These are phyloP conservation scores for Emydomyces testavorans DNA, from an alignment of 2,329 filamentous ascomycete genomes.

Conservation along the genomic window DNA sequence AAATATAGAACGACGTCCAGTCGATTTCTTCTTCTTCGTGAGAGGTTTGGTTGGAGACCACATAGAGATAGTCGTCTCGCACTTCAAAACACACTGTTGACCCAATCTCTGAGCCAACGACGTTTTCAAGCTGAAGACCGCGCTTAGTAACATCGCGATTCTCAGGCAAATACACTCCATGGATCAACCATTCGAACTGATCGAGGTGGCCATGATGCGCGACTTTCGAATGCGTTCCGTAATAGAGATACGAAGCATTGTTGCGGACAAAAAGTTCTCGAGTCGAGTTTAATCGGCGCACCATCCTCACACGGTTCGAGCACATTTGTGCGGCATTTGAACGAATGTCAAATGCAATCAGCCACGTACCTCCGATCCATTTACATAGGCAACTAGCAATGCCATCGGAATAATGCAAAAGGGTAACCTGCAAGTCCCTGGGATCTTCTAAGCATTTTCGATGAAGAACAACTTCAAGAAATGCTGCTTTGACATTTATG, in stretches of 20 bases:
- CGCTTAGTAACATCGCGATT: constrained; percentile 34
- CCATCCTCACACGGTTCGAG: constrained; percentile 33
- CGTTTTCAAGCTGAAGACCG: constrained; percentile 43
- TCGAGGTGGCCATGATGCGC: constrained; percentile 41
- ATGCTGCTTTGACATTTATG: constrained; percentile 37
- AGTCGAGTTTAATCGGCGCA: constrained; percentile 35
- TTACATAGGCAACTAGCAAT: constrained; percentile 47
- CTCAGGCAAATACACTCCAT: constrained; percentile 40
- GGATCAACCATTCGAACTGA: constrained; percentile 50
- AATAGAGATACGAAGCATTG: constrained; percentile 50
- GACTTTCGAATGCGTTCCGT: constrained; percentile 50
- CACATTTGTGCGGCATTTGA: constrained; percentile 15
- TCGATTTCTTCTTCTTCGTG: constrained; percentile 53
- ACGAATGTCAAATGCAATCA: constrained; percentile 42
- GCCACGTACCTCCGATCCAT: constrained; percentile 36
- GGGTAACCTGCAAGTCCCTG: constrained; percentile 38
- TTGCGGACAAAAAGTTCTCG: constrained; percentile 58
- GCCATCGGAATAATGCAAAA: constrained; percentile 47
- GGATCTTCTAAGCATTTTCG: background rate
- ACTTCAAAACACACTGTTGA: constrained; percentile 62
- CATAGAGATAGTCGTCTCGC: constrained; percentile 55
- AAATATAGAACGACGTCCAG: constrained; percentile 58
- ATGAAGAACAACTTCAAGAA: constrained; percentile 2
- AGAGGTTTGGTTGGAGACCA: constrained; percentile 53
- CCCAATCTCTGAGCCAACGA: constrained; percentile 55